These are phyloP conservation scores for Stereum hirsutum DNA, from an alignment of 1,284 basidiomycete species.

Conservation along the genomic window DNA sequence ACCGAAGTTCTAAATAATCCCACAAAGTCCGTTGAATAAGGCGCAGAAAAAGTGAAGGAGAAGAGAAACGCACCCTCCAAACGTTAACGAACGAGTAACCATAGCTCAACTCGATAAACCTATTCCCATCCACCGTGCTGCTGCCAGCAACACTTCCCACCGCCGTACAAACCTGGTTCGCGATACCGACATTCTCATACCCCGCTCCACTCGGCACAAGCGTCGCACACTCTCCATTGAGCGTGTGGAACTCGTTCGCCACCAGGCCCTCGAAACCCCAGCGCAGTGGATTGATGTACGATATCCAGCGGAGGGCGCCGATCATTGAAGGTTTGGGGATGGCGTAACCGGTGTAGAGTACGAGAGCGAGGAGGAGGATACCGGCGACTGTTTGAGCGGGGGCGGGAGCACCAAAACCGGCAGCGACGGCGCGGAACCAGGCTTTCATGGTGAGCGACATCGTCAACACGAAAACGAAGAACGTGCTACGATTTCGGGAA, in stretches of 20 bases:
- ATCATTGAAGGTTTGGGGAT: constrained; percentile 50
- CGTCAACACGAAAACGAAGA: constrained; percentile 40
- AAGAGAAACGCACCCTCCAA: constrained; percentile 47
- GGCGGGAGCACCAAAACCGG: constrained; percentile 40
- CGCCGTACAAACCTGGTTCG: constrained; percentile 54
- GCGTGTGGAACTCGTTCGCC: constrained; percentile 46
- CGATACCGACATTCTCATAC: constrained; percentile 40
- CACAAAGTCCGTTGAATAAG: background rate
- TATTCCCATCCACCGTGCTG: constrained; percentile 35
- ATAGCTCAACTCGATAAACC: constrained; percentile 52
- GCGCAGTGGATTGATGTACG: constrained; percentile 44
- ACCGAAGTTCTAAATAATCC: constrained; percentile 44
- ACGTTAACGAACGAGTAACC: constrained; percentile 51
- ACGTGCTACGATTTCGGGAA: constrained; percentile 28
- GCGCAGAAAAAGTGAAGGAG: constrained; percentile 5
- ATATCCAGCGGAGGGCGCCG: constrained; percentile 55
- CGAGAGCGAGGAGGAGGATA: constrained; percentile 35
- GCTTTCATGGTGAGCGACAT: constrained; percentile 53
- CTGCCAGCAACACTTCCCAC: constrained; percentile 44
- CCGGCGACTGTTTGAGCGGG: constrained; percentile 55
- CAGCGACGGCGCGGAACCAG: constrained; percentile 50
- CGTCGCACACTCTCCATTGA: constrained; percentile 29
- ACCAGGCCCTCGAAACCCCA: constrained; percentile 39
- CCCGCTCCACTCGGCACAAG: constrained; percentile 39
- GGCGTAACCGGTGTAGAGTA: constrained; percentile 41